A percentile compares a stretch with the other conserved stretches of the same genome.
phyloP scores from a whole-genome alignment of 306 rosid species.

The Inga leiocalycina region DNA sequence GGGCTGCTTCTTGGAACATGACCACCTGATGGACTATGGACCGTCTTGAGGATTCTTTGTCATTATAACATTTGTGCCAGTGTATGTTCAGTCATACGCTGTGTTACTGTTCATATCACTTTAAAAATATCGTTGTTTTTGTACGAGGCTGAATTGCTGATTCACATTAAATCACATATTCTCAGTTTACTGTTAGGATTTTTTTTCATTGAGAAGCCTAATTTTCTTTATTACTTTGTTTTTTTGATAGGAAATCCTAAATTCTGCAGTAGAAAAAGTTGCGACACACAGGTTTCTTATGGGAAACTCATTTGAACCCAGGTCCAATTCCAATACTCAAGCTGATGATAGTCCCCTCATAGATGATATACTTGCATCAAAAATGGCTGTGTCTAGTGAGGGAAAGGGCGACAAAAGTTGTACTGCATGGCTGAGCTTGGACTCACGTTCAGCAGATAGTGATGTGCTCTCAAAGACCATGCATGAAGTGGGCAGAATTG shows the following conservation, averaged over 20 bases:
- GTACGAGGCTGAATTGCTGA: constrained; percentile 5
- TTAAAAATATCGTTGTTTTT: constrained; percentile 7
- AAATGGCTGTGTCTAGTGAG: constrained; percentile 47
- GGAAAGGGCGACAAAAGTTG: constrained; percentile 54
- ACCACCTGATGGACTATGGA: constrained; percentile 11
- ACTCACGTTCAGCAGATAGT: constrained; percentile 54
- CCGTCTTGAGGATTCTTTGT: background rate
- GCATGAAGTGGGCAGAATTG: constrained; percentile 20
- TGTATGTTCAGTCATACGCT: background rate
- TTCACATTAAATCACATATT: constrained; percentile 19
- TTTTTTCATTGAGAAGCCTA: background rate
- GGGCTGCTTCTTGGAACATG: constrained; percentile 17
- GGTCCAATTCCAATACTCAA: constrained; percentile 38
- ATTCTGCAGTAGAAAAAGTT: constrained; percentile 39
- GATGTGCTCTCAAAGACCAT: constrained; percentile 26
- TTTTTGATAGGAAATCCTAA: constrained; percentile 52
- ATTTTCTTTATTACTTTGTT: constrained; percentile 18
- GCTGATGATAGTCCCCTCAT: constrained; percentile 38
- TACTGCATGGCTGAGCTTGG: constrained; percentile 70
- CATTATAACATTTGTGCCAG: background rate
- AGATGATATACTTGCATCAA: constrained; percentile 35
- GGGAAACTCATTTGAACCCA: constrained; percentile 38
- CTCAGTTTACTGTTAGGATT: background rate
- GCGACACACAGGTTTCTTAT: constrained; percentile 24
- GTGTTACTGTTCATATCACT: background rate